Evolutionary conservation across 169 alveolate genomes (phyloP).

Genomic region (Cryptosporidium andersoni): DNA sequence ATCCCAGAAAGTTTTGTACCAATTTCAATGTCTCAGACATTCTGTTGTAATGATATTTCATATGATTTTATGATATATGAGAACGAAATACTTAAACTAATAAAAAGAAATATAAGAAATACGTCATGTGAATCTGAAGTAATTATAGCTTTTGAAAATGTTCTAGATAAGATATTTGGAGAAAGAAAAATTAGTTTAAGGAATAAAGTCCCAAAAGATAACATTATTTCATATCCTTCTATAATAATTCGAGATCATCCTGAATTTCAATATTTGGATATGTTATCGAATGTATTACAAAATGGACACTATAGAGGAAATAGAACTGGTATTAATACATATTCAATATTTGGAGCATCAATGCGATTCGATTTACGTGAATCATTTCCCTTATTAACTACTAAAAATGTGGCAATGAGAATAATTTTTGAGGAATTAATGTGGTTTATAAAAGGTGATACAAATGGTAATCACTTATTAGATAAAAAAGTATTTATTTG

Average conservation of each 20-base stretch:
- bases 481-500: constrained; percentile 93
- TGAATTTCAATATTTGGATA: constrained; percentile 92
- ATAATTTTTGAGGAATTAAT: constrained; percentile 89
- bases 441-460: constrained; percentile 94
- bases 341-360: constrained; percentile 88
- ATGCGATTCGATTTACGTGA: constrained; percentile 92
- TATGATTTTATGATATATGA: constrained; percentile 74
- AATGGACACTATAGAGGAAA: constrained; percentile 90
- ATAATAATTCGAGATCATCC: constrained; percentile 81
- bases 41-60: constrained; percentile 68
- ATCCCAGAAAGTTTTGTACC: constrained; percentile 73
- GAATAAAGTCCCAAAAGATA: constrained; percentile 29
- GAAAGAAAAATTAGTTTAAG: constrained; percentile 52
- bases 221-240: constrained; percentile 23
- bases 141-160: constrained; percentile 69
- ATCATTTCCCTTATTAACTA: constrained; percentile 95
- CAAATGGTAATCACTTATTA: constrained; percentile 92
- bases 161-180: constrained; percentile 74
- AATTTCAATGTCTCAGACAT: constrained; percentile 75
- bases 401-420: constrained; percentile 87
- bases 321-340: constrained; percentile 83
- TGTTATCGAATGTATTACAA: constrained; percentile 88
- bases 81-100: constrained; percentile 49
- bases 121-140: constrained; percentile 48
- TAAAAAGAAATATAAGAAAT: constrained; percentile 65